These are phyloP conservation scores for Exophiala alcalophila DNA, from an alignment of 2,329 filamentous ascomycete genomes.

Conservation along the genomic window DNA sequence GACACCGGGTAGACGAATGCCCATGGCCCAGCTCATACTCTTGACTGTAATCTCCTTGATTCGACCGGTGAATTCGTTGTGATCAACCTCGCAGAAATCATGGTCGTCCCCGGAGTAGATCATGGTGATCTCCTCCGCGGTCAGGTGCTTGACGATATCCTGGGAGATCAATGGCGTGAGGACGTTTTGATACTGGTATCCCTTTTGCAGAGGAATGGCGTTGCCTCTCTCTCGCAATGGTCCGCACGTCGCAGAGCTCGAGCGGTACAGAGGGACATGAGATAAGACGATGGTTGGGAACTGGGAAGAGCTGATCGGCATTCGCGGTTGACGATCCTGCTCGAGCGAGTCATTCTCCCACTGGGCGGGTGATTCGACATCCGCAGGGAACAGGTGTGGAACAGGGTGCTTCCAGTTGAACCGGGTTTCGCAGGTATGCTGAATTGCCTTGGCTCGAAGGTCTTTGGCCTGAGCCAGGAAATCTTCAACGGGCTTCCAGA, in stretches of 20 bases:
- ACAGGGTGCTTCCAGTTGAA: constrained; percentile 15
- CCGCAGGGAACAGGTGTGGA: constrained; percentile 6
- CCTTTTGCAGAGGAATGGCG: constrained; percentile 70
- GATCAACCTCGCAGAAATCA: constrained; percentile 90
- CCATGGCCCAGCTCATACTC: constrained; percentile 94
- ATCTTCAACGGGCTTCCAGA: constrained; percentile 72
- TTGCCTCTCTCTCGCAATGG: constrained; percentile 79
- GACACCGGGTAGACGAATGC: constrained; percentile 82
- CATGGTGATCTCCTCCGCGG: constrained; percentile 65
- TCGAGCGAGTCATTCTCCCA: background rate
- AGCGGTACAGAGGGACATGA: constrained; percentile 85
- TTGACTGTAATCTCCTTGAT: constrained; percentile 89
- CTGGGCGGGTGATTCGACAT: constrained; percentile 7
- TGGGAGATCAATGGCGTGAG: constrained; percentile 73
- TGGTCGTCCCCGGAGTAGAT: constrained; percentile 97
- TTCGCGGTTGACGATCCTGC: background rate
- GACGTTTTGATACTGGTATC: constrained; percentile 97
- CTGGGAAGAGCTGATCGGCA: constrained; percentile 19
- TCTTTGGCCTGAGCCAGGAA: constrained; percentile 69
- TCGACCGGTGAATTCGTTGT: constrained; percentile 63
- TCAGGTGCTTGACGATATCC: constrained; percentile 71
- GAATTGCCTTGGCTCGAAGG: constrained; percentile 61
- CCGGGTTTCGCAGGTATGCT: constrained; percentile 17
- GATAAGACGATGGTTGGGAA: constrained; percentile 86
- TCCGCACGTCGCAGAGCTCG: constrained; percentile 80